phyloP scores from a whole-genome alignment of 768 basidiomycete genomes.

The Trametes gibbosa region DNA sequence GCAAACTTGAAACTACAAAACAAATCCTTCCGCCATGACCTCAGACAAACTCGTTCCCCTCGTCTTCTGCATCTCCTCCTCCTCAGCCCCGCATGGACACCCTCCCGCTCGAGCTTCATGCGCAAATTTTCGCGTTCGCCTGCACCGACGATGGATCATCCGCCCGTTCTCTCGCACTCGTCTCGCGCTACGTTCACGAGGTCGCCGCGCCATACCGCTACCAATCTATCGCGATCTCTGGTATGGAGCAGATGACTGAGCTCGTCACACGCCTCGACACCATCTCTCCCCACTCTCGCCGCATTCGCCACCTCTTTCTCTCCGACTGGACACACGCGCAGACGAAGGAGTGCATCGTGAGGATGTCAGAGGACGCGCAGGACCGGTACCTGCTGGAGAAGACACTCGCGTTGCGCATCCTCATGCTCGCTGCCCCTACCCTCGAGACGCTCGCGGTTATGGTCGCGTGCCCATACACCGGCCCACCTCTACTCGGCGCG shows the following conservation, averaged over 20 bases:
- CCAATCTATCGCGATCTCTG: constrained; percentile 30
- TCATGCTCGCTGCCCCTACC: constrained; percentile 39
- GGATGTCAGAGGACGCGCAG: constrained; percentile 11
- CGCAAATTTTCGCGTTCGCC: constrained; percentile 30
- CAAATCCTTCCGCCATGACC: not conserved
- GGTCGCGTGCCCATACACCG: constrained; percentile 31
- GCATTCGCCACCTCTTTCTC: constrained; percentile 45
- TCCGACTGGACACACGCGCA: constrained; percentile 30
- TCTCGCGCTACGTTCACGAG: constrained; percentile 29
- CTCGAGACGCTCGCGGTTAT: constrained; percentile 42
- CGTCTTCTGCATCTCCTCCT: not conserved
- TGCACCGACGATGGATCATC: constrained; percentile 31
- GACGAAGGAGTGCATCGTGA: constrained; percentile 10
- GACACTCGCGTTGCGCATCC: constrained; percentile 31
- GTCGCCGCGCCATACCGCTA: constrained; percentile 27
- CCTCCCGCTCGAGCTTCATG: constrained; percentile 30
- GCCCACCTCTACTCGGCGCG: constrained; percentile 40
- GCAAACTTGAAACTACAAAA: constrained; percentile 10
- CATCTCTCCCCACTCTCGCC: constrained; percentile 36
- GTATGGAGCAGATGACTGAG: constrained; percentile 24
- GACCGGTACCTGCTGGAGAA: constrained; percentile 18
- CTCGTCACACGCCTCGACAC: constrained; percentile 29
- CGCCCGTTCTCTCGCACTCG: constrained; percentile 29
- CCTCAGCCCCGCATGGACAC: constrained; percentile 13
- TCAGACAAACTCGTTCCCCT: not conserved